Base-by-base conservation (phyloP, 441 rosid species). In the Mallotus repandus region DNA sequence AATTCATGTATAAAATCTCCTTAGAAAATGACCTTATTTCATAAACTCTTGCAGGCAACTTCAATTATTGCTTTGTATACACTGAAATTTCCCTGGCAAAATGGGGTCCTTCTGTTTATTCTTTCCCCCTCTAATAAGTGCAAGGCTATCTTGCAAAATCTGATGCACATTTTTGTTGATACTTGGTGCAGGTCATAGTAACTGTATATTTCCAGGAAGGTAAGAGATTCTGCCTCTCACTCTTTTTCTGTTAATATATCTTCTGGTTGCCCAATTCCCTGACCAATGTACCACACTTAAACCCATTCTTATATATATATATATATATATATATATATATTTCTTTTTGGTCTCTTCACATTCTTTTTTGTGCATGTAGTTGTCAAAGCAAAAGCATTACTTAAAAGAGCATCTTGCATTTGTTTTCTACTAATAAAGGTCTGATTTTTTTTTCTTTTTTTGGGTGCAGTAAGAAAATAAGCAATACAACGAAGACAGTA, bases 191-290 rank as follows among this genome's bases (percentile, higher is more conserved):
- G 99, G 98, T 85, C 98, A 88, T 78, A 97, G 92, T 75, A 87
- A 84, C 85, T 95, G 99, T 88, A 79, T 87, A 78, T 95, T 93
- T 86, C 96, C 93, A 13, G 99, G 99, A 84, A 95, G 99, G 99
- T 95, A 81, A 80, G 84, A 50, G 64, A 38, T 48, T 13, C 18
- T 52, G 19, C 32, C 9, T 9, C 5, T 9, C 9, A 9, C 4
- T 3, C 13, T 10, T 12, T 49, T 12, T 12, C 15, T 13, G 8
- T 29, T 21, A 19, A 10, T n/a, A 61, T 67, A 22, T 63, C 35
- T 68, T 61, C 2, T 46, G 16, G 12, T 74, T 59, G 15, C 69
- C 74, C 15, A 45, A 22, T 46, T 45, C n/a, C 66, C 69, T 63
- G 19, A 66, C 68, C 25, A 52, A 29, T 35, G 38, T 18, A 32